Evolutionary conservation across 345 rosid genomes (phyloP), one percentile per base, ranked within the genome.

Genomic region (Hirschfeldia incana): DNA sequence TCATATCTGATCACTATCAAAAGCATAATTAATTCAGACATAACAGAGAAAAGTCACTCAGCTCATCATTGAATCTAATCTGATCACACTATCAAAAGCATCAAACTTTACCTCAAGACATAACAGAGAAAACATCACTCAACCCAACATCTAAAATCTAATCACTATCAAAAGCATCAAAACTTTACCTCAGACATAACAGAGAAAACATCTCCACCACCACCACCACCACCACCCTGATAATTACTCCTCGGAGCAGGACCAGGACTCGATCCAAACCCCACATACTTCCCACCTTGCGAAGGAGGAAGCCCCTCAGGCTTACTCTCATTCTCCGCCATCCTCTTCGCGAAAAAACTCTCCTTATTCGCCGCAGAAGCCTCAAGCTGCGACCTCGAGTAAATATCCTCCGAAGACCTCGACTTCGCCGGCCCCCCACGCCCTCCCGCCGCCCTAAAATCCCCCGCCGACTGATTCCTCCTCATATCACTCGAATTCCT

Each of bases 251-350:
- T 80, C 68, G 84, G 82, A 26, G 89, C 69, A 28, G 89, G 87
- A 27, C 87, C 73, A 8, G 94, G 89, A 66, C 87, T 86, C 5
- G 98, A 95, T 83, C 99, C 98, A 62, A 95, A 95, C 29, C 99
- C 99, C 1, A 95, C 97, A 80, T 91, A 95, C 82, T 91, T 95
- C 26, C 99, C 99, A 0, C 98, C 99, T 74, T 89, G 93, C 0
- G 99, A 91, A 5, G 99, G 99, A 6, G 97, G 96, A 17, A 95
- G n/a, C 3, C 97, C 99, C 10, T 93, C 98, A 1, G 99, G 97
- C 78, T 88, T 85, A 1, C 89, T 75, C 67, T 91, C 94, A 78
- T 95, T 95, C 85, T 93, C 99, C 0, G 84, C 86, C 79, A 89
- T 81, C 80, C 84, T 93, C 51, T 76, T 76, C 0, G 98, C 90